Percentiles rank a stretch among this genome's conserved stretches.
These are phyloP conservation scores for Discostella stelligeroides DNA, from an alignment of 108 stramenopile genomes.

Conservation along the genomic window DNA sequence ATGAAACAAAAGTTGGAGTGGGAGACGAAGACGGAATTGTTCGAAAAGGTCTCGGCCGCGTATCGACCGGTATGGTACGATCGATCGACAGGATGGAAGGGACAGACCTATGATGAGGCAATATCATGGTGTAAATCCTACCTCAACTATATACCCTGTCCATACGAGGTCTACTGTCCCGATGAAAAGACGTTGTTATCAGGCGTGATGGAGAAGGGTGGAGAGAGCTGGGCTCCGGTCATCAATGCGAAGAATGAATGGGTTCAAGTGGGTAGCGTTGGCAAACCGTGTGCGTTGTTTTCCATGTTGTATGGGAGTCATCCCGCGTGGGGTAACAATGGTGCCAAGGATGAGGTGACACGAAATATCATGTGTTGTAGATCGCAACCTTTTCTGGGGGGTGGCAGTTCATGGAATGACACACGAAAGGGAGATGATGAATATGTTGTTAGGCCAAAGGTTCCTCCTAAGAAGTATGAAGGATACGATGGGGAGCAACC, in stretches of 20 bases:
- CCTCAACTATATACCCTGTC: conserved; percentile 23
- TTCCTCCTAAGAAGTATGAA: neutral
- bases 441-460: conserved; percentile 24
- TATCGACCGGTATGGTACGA: conserved; percentile 42
- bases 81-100: conserved; percentile 33
- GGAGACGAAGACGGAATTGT: conserved; percentile 40
- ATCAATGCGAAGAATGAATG: conserved; percentile 43
- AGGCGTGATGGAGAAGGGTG: conserved; percentile 33
- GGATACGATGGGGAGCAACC: neutral
- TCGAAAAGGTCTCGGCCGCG: conserved; percentile 22
- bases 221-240: conserved; percentile 45
- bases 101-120: conserved; percentile 26
- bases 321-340: conserved; percentile 35
- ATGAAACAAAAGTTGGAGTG: conserved; percentile 33
- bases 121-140: conserved; percentile 19
- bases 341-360: conserved; percentile 24
- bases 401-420: neutral
- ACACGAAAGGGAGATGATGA: conserved; percentile 1
- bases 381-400: conserved; percentile 16
- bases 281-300: conserved; percentile 28
- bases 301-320: conserved; percentile 17
- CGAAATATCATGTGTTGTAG: conserved; percentile 49
- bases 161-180: conserved; percentile 42
- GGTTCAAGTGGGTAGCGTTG: conserved; percentile 40
- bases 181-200: conserved; percentile 9